Evolutionary conservation across 73 alveolate species (phyloP), one percentile per base, ranked within the genome.

Genomic region (Paramecium sexaurelia): DNA sequence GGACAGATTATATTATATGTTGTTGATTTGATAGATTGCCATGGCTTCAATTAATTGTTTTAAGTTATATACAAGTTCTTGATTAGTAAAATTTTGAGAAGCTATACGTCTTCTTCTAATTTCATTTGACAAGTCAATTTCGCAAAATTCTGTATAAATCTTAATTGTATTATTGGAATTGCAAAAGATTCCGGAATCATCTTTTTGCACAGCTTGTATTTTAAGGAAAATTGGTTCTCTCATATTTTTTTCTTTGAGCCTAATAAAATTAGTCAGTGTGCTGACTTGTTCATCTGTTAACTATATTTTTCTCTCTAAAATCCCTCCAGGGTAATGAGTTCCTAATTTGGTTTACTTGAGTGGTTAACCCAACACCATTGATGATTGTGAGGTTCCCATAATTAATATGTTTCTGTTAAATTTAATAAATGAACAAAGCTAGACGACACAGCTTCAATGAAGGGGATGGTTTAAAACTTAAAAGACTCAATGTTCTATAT

Each of bases 391-490:
- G 37, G 47, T 66, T 29, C 83, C 43, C 83, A 26, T 32, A 66
- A 29, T 29, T 66, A 66, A 66, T 66, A 29, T 66, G 43, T 66
- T 66, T 29, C 43, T 11, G 43, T 66, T 66, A 66, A 66, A 29
- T 66, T 66, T 66, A 29, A 66, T 66, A 66, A 66, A 66, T 66
- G 83, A 66, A 29, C 43, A 66, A 73, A 32, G 55, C 87, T 73
- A 5, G 87, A 35, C 8, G 87, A 35, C 33, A 73, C 39, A 73
- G 87, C 19, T 32, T 35, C 36, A 20, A 73, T 37, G 87, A 73
- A 41, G 55, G 55, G 19, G 87, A 73, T 32, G 87, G 87, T 37
- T 73, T 17, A 73, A 73, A 73, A 73, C 39, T 73, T 10, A 73
- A 73, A 24, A 73, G 67, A 35, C 45, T 73, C 45, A 73, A 73